These are phyloP conservation scores for Hansenula lynferdii DNA, from an alignment of 1,139 yeast species.

Conservation along the genomic window DNA sequence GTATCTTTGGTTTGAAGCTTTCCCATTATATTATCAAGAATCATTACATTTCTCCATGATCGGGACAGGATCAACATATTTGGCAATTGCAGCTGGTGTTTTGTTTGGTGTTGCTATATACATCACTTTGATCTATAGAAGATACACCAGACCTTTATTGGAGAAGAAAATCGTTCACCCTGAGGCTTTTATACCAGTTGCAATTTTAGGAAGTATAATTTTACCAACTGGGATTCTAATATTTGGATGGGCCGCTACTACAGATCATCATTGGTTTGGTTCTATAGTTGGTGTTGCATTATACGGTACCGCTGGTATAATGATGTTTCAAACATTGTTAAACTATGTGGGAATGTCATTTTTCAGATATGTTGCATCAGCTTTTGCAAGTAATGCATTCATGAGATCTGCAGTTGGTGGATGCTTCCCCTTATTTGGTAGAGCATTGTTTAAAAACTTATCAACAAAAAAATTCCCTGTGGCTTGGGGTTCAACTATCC, in stretches of 20 bases:
- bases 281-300: slow-evolving; percentile 39
- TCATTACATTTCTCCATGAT: slow-evolving; percentile 43
- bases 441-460: slow-evolving; percentile 42
- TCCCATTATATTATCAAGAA: slow-evolving; percentile 48
- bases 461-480: slow-evolving; percentile 44
- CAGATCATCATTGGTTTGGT: slow-evolving; percentile 38
- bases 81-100: slow-evolving; percentile 41
- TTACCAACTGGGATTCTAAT: slow-evolving; percentile 43
- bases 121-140: slow-evolving; percentile 5
- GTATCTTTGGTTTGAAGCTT: slow-evolving; percentile 58
- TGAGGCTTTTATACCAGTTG: slow-evolving; percentile 38
- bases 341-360: slow-evolving; percentile 29
- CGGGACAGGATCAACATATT: slow-evolving; percentile 43
- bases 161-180: slow-evolving; percentile 28
- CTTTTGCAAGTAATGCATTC: slow-evolving; percentile 52
- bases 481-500: slow-evolving; percentile 49
- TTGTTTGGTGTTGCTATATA: slow-evolving; percentile 10
- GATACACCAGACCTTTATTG: slow-evolving; percentile 25
- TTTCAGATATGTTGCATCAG: slow-evolving; percentile 47
- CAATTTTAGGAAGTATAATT: slow-evolving; percentile 37
- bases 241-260: slow-evolving; percentile 46
- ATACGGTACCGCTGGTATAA: slow-evolving; percentile 34
- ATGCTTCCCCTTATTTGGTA: slow-evolving; percentile 59
- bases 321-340: slow-evolving; percentile 34
- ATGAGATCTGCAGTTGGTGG: slow-evolving; percentile 52